phyloP scores from a whole-genome alignment of 805 yeast genomes.

The Pichia kluyveri region DNA sequence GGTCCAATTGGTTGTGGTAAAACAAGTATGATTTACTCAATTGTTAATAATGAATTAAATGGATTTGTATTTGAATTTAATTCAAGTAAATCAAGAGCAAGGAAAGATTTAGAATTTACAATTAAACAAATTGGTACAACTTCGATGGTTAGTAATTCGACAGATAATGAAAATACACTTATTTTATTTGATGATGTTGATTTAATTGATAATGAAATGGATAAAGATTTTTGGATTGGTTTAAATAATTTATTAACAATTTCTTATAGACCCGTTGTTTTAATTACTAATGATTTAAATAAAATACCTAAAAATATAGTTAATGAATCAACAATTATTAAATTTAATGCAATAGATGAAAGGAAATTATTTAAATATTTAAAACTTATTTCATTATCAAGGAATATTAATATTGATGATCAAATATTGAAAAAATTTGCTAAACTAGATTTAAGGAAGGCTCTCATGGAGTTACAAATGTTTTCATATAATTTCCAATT shows the following conservation, averaged over 20 bases:
- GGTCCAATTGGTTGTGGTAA: slow-evolving; percentile 79
- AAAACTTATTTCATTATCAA: slow-evolving; percentile 19
- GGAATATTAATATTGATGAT: slow-evolving; percentile 19
- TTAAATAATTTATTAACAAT: slow-evolving; percentile 47
- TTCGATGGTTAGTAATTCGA: slow-evolving; percentile 45
- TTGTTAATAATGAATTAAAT: slow-evolving; percentile 43
- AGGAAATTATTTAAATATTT: slow-evolving; percentile 15
- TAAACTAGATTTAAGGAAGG: slow-evolving; percentile 17
- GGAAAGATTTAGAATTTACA: slow-evolving; percentile 55
- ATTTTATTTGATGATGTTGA: slow-evolving; percentile 85
- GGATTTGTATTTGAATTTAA: slow-evolving; percentile 81
- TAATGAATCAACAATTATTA: slow-evolving; percentile 21
- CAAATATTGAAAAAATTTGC: slow-evolving; percentile 12
- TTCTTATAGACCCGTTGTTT: slow-evolving; percentile 27
- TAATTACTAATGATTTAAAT: slow-evolving; percentile 22
- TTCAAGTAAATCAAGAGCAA: slow-evolving; percentile 62
- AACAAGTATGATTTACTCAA: slow-evolving; percentile 61
- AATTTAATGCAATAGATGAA: slow-evolving; percentile 10
- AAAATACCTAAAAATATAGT: slow-evolving; percentile 22
- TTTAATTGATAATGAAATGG: slow-evolving; percentile 54
- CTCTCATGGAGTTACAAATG: slow-evolving; percentile 24
- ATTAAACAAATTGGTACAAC: slow-evolving; percentile 79
- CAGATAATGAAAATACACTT: slow-evolving; percentile 43
- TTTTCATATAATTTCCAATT: slow-evolving; percentile 16
- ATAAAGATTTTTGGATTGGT: slow-evolving; percentile 72